phyloP scores from a whole-genome alignment of 73 alveolate species.

The Paraurostyla sp. region DNA sequence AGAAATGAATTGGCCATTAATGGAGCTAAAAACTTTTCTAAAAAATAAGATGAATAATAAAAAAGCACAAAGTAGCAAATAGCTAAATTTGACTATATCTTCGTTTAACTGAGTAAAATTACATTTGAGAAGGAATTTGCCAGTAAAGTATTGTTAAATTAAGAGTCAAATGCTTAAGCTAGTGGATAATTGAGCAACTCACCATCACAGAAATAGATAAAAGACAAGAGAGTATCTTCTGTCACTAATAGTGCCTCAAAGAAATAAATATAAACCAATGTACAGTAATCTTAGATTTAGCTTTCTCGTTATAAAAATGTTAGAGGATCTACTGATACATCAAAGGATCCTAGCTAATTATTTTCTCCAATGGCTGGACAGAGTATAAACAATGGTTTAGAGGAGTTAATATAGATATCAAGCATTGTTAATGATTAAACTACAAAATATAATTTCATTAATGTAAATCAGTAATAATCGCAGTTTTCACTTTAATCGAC shows the following conservation, averaged over 20 bases:
- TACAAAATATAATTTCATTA: not conserved
- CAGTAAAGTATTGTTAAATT: not conserved
- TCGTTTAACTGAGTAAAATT: not conserved
- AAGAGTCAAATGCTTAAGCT: no score
- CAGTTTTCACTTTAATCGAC: not conserved
- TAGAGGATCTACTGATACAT: not conserved
- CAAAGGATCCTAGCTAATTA: no score
- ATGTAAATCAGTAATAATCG: not conserved
- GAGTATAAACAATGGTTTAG: not conserved
- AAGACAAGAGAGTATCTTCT: slow-evolving; percentile 6
- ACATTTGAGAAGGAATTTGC: slow-evolving; percentile 7
- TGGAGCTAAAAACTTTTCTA: slow-evolving; percentile 34
- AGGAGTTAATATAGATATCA: not conserved
- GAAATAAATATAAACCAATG: not conserved
- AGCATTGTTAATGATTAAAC: not conserved
- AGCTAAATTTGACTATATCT: slow-evolving; percentile 19
- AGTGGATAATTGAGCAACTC: slow-evolving; percentile 24
- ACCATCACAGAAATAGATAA: not conserved
- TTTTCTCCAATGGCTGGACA: no score
- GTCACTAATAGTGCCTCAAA: not conserved
- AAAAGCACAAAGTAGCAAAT: not conserved
- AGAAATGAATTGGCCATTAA: slow-evolving; percentile 8
- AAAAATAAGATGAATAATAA: not conserved
- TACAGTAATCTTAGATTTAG: no score
- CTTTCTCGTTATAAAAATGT: not conserved